Percentiles rank a stretch among this genome's conserved stretches.
phyloP scores from a whole-genome alignment of 371 early-diverging fungal species.

The Batrachochytrium dendrobatidis region DNA sequence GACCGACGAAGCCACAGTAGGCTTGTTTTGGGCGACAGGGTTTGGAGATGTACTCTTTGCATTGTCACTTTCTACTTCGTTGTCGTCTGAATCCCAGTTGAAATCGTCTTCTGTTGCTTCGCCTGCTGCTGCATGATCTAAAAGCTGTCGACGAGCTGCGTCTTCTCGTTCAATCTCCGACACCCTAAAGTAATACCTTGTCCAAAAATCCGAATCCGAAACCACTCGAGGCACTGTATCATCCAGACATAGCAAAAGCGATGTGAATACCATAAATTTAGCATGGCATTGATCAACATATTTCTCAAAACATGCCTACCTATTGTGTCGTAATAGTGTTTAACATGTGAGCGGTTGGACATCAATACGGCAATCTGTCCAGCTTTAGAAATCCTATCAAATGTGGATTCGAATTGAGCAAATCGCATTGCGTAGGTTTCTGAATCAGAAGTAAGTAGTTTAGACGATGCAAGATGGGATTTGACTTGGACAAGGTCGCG shows the following conservation, averaged over 20 bases:
- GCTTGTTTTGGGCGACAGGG: not conserved
- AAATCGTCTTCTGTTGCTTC: constrained; percentile 13
- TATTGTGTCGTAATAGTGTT: no score
- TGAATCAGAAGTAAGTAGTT: not conserved
- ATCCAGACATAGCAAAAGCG: no score
- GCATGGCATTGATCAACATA: no score
- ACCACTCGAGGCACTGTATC: constrained; percentile 28
- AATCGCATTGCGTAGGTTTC: constrained; percentile 16
- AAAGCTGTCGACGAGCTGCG: constrained; percentile 22
- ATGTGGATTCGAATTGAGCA: constrained; percentile 5
- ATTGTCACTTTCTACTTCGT: constrained; percentile 6
- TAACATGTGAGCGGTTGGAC: not conserved
- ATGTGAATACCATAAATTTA: no score
- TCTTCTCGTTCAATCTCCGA: constrained; percentile 34
- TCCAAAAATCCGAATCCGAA: constrained; percentile 31
- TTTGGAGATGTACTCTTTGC: not conserved
- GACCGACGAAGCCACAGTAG: not conserved
- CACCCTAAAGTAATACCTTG: constrained; percentile 31
- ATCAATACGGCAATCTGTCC: constrained; percentile 5
- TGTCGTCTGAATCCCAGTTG: constrained; percentile 22
- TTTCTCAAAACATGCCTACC: no score
- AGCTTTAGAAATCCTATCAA: not conserved
- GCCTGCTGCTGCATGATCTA: constrained; percentile 2
- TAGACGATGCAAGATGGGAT: not conserved
- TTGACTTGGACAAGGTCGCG: constrained; percentile 4